phyloP scores from a whole-genome alignment of 78 protist species.

The slime mould (Dictyostelium discoideum) region dicty_2.7 NC_007089.4:620001-620500 shows the following conservation, averaged over 20 bases:
- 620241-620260: conserved; percentile 76
- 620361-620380: neutral
- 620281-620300: neutral
- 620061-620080: conserved; percentile 95
- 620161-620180: conserved; percentile 89
- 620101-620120: conserved; percentile 90
- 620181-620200: conserved; percentile 84
- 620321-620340: no score
- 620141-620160: conserved; percentile 91
- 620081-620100: conserved; percentile 94
- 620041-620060: conserved; percentile 86
- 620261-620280: conserved; percentile 47
- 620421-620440: conserved; percentile 89
- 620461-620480: conserved; percentile 96
- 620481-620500: conserved; percentile 93
- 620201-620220: conserved; percentile 91
- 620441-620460: conserved; percentile 92
- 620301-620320: neutral
- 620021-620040: conserved; percentile 86
- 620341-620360: neutral
- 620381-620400: conserved; percentile 92
- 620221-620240: conserved; percentile 95
- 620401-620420: conserved; percentile 89
- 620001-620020: conserved; percentile 77
- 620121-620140: conserved; percentile 93